Evolutionary conservation across 2,329 filamentous ascomycete species (phyloP).

Genomic region (Clonostachys sp.): DNA sequence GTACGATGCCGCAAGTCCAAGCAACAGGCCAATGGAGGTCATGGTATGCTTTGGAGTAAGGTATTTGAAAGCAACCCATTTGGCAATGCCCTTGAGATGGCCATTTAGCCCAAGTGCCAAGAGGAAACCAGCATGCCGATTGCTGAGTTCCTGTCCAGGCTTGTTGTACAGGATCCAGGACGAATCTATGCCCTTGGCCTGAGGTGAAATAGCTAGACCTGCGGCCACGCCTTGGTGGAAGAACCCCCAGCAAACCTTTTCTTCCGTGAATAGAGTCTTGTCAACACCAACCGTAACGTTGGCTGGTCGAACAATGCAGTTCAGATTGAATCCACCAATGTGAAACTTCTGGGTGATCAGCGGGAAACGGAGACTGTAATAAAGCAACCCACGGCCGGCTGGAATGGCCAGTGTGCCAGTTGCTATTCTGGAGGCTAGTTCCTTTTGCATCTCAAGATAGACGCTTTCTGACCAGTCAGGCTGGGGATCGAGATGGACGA

Average conservation of each 20-base stretch:
- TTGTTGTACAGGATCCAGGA: conserved; percentile 99
- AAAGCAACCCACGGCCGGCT: conserved; percentile 79
- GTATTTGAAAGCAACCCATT: conserved; percentile 99
- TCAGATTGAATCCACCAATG: conserved; percentile 85
- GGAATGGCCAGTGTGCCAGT: conserved; percentile 85
- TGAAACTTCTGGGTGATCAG: conserved; percentile 89
- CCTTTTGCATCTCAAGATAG: conserved; percentile 87
- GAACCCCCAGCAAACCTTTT: conserved; percentile 97
- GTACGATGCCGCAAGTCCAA: conserved; percentile 90
- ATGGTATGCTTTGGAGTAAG: conserved; percentile 98
- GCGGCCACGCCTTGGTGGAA: conserved; percentile 96
- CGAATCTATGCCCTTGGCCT: conserved; percentile 91
- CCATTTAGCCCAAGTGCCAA: conserved; percentile 90
- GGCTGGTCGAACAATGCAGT: conserved; percentile 85
- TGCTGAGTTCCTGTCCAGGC: conserved; percentile 78
- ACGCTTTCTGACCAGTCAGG: conserved; percentile 80
- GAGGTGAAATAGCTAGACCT: conserved; percentile 82
- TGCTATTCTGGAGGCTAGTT: conserved; percentile 80
- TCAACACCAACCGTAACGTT: conserved; percentile 94
- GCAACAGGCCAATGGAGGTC: conserved; percentile 93
- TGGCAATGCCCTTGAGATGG: conserved; percentile 88
- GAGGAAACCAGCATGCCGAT: conserved; percentile 92
- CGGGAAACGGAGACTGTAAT: conserved; percentile 83
- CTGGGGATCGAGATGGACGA: conserved; percentile 72
- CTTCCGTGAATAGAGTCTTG: conserved; percentile 80